Base-by-base conservation (phyloP, 495 filamentous ascomycete genomes). In the Neurospora sp. region DNA sequence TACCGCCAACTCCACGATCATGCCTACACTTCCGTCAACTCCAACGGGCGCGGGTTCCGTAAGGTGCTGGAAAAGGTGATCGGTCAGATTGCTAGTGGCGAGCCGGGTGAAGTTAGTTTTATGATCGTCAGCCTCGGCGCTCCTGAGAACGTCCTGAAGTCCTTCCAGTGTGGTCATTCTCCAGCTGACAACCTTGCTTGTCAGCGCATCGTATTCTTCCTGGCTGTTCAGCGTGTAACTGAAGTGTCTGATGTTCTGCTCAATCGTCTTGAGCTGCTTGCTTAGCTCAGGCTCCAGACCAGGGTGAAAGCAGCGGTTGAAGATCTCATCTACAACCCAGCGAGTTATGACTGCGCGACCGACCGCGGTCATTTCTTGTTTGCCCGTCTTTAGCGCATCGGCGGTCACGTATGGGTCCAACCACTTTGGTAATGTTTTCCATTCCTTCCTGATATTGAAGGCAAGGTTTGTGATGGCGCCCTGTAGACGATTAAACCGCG, bases 291-390 rank as follows among this genome's bases (percentile, higher is more conserved):
- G 83, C 23, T 98, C 93, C 14, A 99, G 83, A 3, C 89, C 90
- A 0, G 96, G 96, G 77, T 99, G 96, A 83, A 99, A 99, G 82
- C 92, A 92, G 62, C 89, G 88, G 78, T 96, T 91, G 80, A 98
- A 93, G 35, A 98, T 87, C 78, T 98, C 94, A 18, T 98, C 93
- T 27, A 94, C 90, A 18, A 99, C 84, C 93, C 96, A 99, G 72
- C 90, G 88, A 39, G 93, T 91, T 74, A 99, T 94, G 69, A 92
- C 88, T 7, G 96, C 94, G 38, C 95, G 89, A n/a, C 96, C 96
- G 31, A 97, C 91, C 6, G 93, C 93, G 7, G 93, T 98, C 96
- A 99, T 99, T 78, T 99, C 96, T 80, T 97, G 93, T 72, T 92
- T 96, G 71, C 94, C 95, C 16, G 88, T 91, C 69, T 87, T 84